Base-by-base conservation (phyloP, 2,329 filamentous ascomycete species). In the Conoideocrella luteorostrata region DNA sequence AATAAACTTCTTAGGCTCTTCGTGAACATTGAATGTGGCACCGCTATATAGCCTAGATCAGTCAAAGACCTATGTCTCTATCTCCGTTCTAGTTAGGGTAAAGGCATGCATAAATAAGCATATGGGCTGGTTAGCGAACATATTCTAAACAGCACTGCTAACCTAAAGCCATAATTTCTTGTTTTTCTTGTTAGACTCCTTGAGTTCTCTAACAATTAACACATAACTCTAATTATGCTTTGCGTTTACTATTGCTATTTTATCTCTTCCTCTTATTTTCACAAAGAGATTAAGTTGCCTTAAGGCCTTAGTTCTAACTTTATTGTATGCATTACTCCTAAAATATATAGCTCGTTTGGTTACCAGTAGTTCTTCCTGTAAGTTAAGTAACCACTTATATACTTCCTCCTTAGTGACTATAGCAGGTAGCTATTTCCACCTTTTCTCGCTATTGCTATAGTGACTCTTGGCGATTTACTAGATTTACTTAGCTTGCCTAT, bases 21-120 rank as follows among this genome's bases (percentile, higher is more conserved):
- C n/a, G 22, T 26, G 18, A 4, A 42, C 5, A 18, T 50, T 34
- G n/a, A 50, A 46, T 10, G 35, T 23, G n/a, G 29, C 40, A 7
- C 39, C 34, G 28, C 44, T 40, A n/a, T 43, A 46, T 20, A 33
- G 40, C 29, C 39, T 35, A 34, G 44, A 46, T 15, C 44, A 30
- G 34, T 39, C 40, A 26, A 46, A 46, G 7, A 39, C 40, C 44
- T 35, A 46, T 20, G 28, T 28, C 15, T 39, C 40, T n/a, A 46
- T 33, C 44, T 20, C 33, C 6, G 32, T 39, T 17, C 44, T 34
- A 15, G 29, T 39, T 7, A 28, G 33, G n/a, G 33, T 38, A 9
- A 17, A 38, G 12, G 36, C n/a, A n/a, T n/a, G n/a, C n/a, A n/a
- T n/a, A n/a, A n/a, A n/a, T n/a, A n/a, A n/a, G n/a, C n/a, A n/a